Base-by-base conservation (phyloP, 176 grass and related monocot genomes). In the Aegilops bicornis region DNA sequence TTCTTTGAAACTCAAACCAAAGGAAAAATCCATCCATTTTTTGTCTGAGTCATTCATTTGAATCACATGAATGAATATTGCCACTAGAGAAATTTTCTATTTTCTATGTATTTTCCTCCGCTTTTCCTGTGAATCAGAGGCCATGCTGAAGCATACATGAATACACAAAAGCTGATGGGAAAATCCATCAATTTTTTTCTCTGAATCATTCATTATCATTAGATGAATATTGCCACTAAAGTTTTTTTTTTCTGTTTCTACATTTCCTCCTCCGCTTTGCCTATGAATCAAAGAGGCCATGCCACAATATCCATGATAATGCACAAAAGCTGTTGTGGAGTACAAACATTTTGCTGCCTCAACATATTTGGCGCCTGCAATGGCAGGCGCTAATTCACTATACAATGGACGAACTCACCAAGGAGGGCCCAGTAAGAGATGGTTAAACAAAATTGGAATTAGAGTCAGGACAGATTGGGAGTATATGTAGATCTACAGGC, bases 401-500 rank as follows among this genome's bases (percentile, higher is more conserved):
- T 20, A 85, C 76, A 85, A 47, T 78, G 29, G 78, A 82, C 30
- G 1, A 71, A 71, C 64, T 88, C 64, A 70, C 19, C 17, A 5
- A 79, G 36, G 45, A 90, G 50, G 52, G 29, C 52, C 61, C 37
- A 77, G 89, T 81, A 85, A 85, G 48, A 35, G 14, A 78, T 33
- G 25, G 70, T 64, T 90, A 27, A 77, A 64, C 81, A 87, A 89
- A 86, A 89, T 64, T 78, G 54, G 82, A 90, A 90, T 90, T 82
- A 77, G 74, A 86, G 58, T 83, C 40, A 56, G 61, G 86, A 43
- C 61, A 79, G 54, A 84, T 25, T 69, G 56, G 81, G 76, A 40
- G 52, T 89, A 82, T 73, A 73, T 69, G 79, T 88, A 88, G 69
- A 83, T 92, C 78, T 84, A 92, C 33, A 79, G 71, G 54, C 59